Evolutionary conservation across 176 grass and related monocot species (phyloP).

Genomic region (Cenchrus americanus): DNA sequence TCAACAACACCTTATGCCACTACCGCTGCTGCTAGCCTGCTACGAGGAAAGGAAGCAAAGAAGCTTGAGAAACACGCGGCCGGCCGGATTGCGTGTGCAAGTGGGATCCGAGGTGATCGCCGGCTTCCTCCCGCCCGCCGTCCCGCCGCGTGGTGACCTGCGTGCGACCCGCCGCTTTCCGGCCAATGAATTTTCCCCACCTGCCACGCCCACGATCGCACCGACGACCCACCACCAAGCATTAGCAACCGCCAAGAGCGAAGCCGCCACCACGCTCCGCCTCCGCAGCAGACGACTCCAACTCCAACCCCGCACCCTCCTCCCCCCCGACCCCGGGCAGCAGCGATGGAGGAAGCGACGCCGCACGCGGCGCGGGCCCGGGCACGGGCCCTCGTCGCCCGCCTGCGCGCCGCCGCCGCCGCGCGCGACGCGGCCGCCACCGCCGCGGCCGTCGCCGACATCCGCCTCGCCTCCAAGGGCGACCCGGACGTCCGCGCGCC

Average conservation of each 20-base stretch:
- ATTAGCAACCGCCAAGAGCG: neutral
- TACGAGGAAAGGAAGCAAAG: neutral
- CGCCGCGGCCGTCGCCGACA: constrained; percentile 54
- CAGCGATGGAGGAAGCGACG: constrained; percentile 75
- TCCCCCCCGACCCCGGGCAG: neutral
- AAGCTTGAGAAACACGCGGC: constrained; percentile 14
- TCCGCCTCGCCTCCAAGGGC: constrained; percentile 70
- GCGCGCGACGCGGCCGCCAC: constrained; percentile 36
- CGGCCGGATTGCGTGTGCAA: neutral
- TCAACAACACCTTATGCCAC: constrained; percentile 36
- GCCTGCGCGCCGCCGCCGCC: constrained; percentile 52
- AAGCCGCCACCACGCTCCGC: neutral
- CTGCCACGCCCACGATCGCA: neutral
- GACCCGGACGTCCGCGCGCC: constrained; percentile 66
- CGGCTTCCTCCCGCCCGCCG: neutral
- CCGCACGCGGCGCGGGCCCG: constrained; percentile 58
- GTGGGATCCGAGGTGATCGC: neutral
- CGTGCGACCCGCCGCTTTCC: neutral
- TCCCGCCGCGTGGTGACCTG: neutral
- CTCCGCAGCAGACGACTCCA: neutral
- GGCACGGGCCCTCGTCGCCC: constrained; percentile 60
- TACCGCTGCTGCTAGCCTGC: neutral
- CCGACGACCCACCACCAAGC: neutral
- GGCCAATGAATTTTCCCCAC: constrained; percentile 6
- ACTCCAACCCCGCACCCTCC: neutral